These are phyloP conservation scores for Fagus sylvatica DNA, from an alignment of 306 rosid species.

Conservation along the genomic window DNA sequence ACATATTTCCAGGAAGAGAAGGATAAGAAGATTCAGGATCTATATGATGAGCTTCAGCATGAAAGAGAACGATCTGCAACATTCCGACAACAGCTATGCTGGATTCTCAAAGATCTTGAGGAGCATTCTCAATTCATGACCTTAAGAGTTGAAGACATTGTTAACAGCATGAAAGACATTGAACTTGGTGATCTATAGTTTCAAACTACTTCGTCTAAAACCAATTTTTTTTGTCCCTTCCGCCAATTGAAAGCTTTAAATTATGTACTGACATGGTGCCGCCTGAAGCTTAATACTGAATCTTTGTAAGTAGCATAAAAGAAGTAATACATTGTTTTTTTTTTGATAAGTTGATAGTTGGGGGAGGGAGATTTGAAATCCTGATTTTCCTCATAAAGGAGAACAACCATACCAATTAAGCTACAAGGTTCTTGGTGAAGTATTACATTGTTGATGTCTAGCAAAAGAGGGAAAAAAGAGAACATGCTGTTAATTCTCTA, in stretches of 20 bases:
- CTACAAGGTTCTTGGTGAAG: too few species aligned
- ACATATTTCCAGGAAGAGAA: conserved; percentile 16
- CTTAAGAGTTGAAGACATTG: conserved; percentile 26
- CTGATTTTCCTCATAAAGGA: too few species aligned
- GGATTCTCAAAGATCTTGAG: conserved; percentile 24
- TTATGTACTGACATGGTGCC: not conserved
- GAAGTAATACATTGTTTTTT: not conserved
- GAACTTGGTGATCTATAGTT: conserved; percentile 18
- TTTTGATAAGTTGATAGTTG: too few species aligned
- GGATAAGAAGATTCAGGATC: conserved; percentile 25
- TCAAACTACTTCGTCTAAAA: not conserved
- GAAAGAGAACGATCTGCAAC: conserved; percentile 18
- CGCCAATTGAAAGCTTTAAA: not conserved
- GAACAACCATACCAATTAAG: too few species aligned
- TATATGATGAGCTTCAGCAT: conserved; percentile 10
- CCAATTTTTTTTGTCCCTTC: not conserved
- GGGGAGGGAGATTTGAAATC: too few species aligned
- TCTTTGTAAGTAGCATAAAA: not conserved
- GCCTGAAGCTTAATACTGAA: not conserved
- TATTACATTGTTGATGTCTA: too few species aligned
- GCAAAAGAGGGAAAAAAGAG: too few species aligned
- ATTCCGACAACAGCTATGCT: conserved; percentile 4
- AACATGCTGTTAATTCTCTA: too few species aligned
- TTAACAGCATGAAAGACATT: conserved; percentile 16
- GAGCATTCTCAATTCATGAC: conserved; percentile 20